These are phyloP conservation scores for Coniosporium uncinatum DNA, from an alignment of 2,329 filamentous ascomycete species.

Conservation along the genomic window DNA sequence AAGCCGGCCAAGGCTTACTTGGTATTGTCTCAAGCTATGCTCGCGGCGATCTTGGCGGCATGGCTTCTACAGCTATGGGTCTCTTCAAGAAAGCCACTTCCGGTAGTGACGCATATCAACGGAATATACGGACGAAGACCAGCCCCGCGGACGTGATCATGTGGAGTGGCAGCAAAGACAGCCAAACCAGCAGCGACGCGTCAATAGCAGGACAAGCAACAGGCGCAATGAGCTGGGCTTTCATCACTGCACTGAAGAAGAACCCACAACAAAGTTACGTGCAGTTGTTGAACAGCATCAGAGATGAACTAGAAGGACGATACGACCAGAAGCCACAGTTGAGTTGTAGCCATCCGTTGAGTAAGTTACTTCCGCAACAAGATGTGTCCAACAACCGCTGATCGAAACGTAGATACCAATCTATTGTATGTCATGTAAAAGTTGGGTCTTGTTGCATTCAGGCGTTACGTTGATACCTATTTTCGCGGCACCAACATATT, in stretches of 20 bases:
- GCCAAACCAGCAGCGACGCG: conserved; percentile 92
- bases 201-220: conserved; percentile 86
- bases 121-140: conserved; percentile 83
- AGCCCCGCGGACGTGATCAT: conserved; percentile 94
- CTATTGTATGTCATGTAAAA: conserved; percentile 5
- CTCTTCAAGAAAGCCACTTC: conserved; percentile 84
- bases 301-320: conserved; percentile 79
- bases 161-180: conserved; percentile 96
- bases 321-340: conserved; percentile 96
- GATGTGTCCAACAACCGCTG: conserved; percentile 9
- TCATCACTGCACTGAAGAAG: conserved; percentile 85
- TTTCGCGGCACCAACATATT: too few relatives aligned
- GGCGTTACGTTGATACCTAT: too few relatives aligned
- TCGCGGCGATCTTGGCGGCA: conserved; percentile 76
- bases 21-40: conserved; percentile 73
- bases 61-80: conserved; percentile 73
- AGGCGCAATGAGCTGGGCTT: conserved; percentile 97
- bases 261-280: conserved; percentile 97
- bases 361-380: conserved; percentile 43
- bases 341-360: conserved; percentile 91
- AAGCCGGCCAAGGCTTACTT: conserved; percentile 68
- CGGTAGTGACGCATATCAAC: conserved; percentile 74
- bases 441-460: too few relatives aligned
- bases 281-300: conserved; percentile 90
- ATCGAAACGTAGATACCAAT: conserved; percentile 7